phyloP scores from a whole-genome alignment of 345 rosid genomes.

The Eucalyptus curtisii region DNA sequence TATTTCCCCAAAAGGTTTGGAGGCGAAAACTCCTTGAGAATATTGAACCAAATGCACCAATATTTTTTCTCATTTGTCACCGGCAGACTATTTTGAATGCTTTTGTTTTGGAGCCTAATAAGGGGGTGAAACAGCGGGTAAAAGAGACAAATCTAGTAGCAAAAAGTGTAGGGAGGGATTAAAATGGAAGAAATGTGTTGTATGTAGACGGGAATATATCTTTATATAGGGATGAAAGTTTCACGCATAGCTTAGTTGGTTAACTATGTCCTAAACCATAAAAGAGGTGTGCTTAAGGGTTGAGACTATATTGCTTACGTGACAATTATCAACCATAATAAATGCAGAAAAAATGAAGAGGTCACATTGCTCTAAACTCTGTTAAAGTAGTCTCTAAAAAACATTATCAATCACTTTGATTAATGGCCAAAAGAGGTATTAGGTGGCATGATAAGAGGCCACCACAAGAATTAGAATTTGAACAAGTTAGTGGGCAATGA shows the following conservation, averaged over 20 bases:
- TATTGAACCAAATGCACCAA: rapidly evolving
- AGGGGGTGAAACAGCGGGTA: neutral
- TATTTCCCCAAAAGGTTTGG: rapidly evolving
- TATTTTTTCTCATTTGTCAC: neutral
- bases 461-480: neutral
- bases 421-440: neutral
- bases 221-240: neutral
- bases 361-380: neutral
- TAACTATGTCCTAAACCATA: neutral
- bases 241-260: neutral
- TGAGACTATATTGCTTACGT: neutral
- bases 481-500: neutral
- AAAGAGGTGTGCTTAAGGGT: neutral
- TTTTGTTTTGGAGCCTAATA: neutral
- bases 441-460: neutral
- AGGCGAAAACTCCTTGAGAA: rapidly evolving
- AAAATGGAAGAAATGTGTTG: neutral
- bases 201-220: neutral
- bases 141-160: neutral
- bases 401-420: neutral
- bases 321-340: neutral
- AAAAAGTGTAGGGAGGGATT: neutral
- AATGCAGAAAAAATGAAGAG: neutral
- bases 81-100: rapidly evolving
- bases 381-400: neutral